Base-by-base conservation (phyloP, 2,329 filamentous ascomycete genomes). In the Huntiella savannae region DNA sequence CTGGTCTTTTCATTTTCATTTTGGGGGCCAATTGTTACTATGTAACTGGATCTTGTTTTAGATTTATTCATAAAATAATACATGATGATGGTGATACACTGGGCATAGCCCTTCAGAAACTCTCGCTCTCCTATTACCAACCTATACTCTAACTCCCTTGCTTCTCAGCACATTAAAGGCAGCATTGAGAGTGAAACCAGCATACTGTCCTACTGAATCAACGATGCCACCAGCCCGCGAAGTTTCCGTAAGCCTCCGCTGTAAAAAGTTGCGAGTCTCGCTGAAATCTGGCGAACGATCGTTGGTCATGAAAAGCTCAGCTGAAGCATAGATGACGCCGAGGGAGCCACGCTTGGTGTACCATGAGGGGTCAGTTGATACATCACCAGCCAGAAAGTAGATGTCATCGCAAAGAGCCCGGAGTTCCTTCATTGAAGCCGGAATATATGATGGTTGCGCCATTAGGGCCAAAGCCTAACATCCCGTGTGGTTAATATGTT, bases 291-390 rank as follows among this genome's bases (percentile, higher is more conserved):
- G 64, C 3, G 79, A 86, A 50, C 67, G 69, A 61, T 96, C 91
- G 49, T 81, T 86, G 16, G 86, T 95, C 86, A 96, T 95, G 63
- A 87, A 93, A 4, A 95, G 67, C 63, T 98, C 91, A 47, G 79
- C 73, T 33, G 78, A 75, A 44, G 84, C 84, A 54, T 76, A 77
- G 37, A 73, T 66, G 53, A 69, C 62, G 33, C 71, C 71, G 7
- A 76, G 60, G 15, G 67, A 68, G 3, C 65, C 71, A 42, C 73
- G 70, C 57, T 75, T 75, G 48, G 70, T 66, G 56, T 98, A 98
- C 91, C 91, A 98, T 4, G 77, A 79, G 3, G 75, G 73, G 60
- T 96, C 87, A 50, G 95, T 82, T 16, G 78, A 73, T 16, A 65
- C 68, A 60, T 96, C 91, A 43, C 85, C 84, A 0, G 88, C 75